Base-by-base conservation (phyloP, 1,284 basidiomycete species). In the Chalciporus sp. region DNA sequence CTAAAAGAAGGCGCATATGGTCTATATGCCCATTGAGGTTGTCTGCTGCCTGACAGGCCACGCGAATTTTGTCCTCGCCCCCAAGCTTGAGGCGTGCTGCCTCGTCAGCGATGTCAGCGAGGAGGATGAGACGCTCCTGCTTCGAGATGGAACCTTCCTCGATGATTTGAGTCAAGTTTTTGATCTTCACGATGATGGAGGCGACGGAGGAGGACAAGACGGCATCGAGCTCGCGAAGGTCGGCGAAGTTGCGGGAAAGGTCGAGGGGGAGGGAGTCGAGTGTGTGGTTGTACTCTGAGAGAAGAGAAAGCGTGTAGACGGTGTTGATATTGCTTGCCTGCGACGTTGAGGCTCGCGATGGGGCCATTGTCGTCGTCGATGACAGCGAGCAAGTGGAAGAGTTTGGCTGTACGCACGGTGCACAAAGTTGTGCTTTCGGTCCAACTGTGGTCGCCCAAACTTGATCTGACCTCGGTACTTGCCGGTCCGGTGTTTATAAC, bases 61-160 rank as follows among this genome's bases (percentile, higher is more conserved):
- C 95, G 65, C 95, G 85, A 70, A 99, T 98, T 81, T 99, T 99
- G 85, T 99, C 96, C 72, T 99, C 97, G 42, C 92, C 94, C 39
- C 97, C 97, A 55, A 95, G 85, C 72, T 95, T 95, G 76, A 98
- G 92, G 46, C 91, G 83, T 40, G 83, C 78, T 0, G 95, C 94
- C 72, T 98, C 95, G 58, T 98, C 95, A 10, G 95, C 94, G 64
- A 98, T 94, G 70, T 97, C 93, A 56, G 88, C 84, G 57, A 99
- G 84, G 28, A 95, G 84, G 75, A 88, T 85, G 49, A 98, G 86
- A 39, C 95, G 85, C 62, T 94, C 85, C 56, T 90, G 86, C 58
- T 92, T 91, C 7, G 84, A 76, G 40, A 80, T 77, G 1, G 74
- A 68, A 51, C 85, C 81, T 62, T 88, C 79, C 67, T 94, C 86